Base-by-base conservation (phyloP, 257 asterid genomes). In the Solanum pimpinellifolium region DNA sequence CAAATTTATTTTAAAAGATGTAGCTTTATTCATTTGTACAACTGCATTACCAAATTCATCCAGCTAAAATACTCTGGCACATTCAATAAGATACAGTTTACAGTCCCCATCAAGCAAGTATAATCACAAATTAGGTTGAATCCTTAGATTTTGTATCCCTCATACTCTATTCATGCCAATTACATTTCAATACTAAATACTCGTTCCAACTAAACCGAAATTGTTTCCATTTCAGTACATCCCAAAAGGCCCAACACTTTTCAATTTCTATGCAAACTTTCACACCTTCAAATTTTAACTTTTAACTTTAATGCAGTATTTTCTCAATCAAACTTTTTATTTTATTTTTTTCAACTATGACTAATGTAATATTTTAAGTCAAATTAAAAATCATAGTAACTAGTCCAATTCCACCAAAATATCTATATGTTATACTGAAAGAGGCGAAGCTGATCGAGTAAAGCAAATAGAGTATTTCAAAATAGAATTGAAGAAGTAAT, bases 401-500 rank as follows among this genome's bases (percentile, higher is more conserved):
- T 68, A 31, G 42, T 29, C 13, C 23, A 70, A 70, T 29, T 7
- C 37, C 60, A 15, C 21, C 6, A 15, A 49, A 15, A 35, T 5
- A 35, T 35, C 39, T 35, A 5, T 35, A 35, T 35, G 39, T 35
- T 35, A 5, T 35, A 35, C 39, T 35, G 39, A 35, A 35, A 35
- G 39, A 35, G 39, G 39, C 39, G 39, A 35, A 35, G 41, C 23
- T 2, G 39, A 69, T 29, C 75, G 23, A 69, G 6, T 69, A 70
- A 16, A 33, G 14, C 14, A 23, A 33, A 8, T 33, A 70, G 14
- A 70, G 8, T 8, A 16, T 70, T 70, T 6, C n/a, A n/a, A 60
- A 11, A 25, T 23, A 7, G 25, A 33, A 41, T 31, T 29, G 44
- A 87, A 60, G 70, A 21, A 59, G 7, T 47, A 94, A 98, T 98